Evolutionary conservation across 1,284 basidiomycete species (phyloP), one percentile per base, ranked within the genome.

Genomic region (Wolfiporia cocos): DNA sequence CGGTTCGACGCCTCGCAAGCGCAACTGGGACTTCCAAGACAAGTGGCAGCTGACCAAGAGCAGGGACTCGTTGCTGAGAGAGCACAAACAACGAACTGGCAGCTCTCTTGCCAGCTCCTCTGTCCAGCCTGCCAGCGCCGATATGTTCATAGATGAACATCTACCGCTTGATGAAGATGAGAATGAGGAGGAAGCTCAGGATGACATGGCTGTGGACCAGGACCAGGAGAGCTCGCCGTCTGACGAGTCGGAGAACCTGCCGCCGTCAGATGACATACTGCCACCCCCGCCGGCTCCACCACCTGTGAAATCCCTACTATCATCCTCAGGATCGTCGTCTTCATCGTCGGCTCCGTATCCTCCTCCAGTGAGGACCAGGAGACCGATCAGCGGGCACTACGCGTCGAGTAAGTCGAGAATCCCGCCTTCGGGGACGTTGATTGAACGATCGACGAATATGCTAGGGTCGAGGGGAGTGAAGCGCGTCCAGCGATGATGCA

Each of bases 1-100:
- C 9, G 86, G 86, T 7, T 63, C 63, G 41, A 90, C 86, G 3
- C 87, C 87, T 20, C 74, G 73, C 33, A 89, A 86, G 65, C 78
- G 81, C 30, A 62, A 62, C 26, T 84, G 81, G 76, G 64, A 79
- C 45, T 83, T 80, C 49, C 65, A 70, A 4, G 81, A 85, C 46
- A 63, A 76, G 40, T 88, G 87, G 84, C 70, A 78, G 34, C 62
- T 83, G 42, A 86, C 85, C 6, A 67, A 73, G 48, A 70, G 62
- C 46, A 74, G 86, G 22, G 75, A 81, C 4, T 63, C 66, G 3
- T 59, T 87, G 18, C 50, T 89, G 34, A 65, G 69, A 36, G 64
- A 67, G 23, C 75, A 75, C 72, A 69, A 65, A 51, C 60, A 60
- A 41, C 59, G 59, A 26, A 55, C n/a, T n/a, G n/a, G n/a, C n/a